A percentile compares a stretch with the other conserved stretches of the same genome.
These are phyloP conservation scores for Cystofilobasidium ferigula DNA, from an alignment of 768 basidiomycete genomes.

Conservation along the genomic window DNA sequence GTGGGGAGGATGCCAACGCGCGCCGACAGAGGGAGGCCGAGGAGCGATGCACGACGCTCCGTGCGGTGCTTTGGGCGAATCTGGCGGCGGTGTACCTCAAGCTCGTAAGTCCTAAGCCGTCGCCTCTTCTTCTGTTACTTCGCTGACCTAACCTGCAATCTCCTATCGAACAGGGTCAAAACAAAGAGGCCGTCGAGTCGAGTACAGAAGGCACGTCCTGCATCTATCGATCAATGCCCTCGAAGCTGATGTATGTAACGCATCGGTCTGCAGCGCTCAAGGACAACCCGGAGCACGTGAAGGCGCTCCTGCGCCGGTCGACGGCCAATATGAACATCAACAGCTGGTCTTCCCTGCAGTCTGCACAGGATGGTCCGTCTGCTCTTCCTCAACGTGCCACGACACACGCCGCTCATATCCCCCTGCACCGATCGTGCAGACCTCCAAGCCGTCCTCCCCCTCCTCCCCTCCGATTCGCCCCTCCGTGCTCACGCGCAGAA, in stretches of 20 bases:
- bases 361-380: constrained; percentile 70
- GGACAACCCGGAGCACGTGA: constrained; percentile 74
- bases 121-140: constrained; percentile 9
- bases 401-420: not conserved
- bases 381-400: not conserved
- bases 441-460: constrained; percentile 45
- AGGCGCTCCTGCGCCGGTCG: constrained; percentile 82
- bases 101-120: constrained; percentile 45
- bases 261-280: constrained; percentile 51
- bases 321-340: constrained; percentile 65
- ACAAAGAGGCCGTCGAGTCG: constrained; percentile 66
- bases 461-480: constrained; percentile 52
- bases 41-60: constrained; percentile 47
- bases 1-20: constrained; percentile 19
- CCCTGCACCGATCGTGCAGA: not conserved
- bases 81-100: constrained; percentile 75
- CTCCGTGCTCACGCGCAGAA: constrained; percentile 41
- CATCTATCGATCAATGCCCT: not conserved
- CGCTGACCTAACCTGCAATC: too few species aligned
- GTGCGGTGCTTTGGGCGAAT: constrained; percentile 73
- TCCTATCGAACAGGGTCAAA: constrained; percentile 50
- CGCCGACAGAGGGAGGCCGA: constrained; percentile 38
- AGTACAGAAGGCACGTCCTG: constrained; percentile 55
- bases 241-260: not conserved
- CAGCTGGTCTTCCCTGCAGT: constrained; percentile 70